Percentiles rank a stretch among this genome's conserved stretches.
Evolutionary conservation across 179 eudicot species (phyloP).

Genomic region (Spergularia azorica): DNA sequence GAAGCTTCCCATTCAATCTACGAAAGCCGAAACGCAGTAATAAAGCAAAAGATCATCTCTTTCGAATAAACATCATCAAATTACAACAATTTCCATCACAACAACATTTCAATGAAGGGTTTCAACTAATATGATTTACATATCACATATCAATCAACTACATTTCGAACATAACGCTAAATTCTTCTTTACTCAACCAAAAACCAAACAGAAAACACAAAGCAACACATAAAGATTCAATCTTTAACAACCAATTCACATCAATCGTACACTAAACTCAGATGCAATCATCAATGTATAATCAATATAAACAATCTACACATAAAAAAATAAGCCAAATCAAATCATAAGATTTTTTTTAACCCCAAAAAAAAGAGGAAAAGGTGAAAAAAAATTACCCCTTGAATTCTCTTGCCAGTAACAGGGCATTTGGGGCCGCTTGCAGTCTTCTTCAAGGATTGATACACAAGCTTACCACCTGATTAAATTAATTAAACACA

Average conservation of each 20-base stretch:
- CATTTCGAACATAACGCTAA: too few relatives aligned
- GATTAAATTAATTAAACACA: neutral
- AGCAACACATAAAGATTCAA: neutral
- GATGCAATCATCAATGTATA: neutral
- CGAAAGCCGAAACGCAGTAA: too few relatives aligned
- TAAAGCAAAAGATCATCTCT: too few relatives aligned
- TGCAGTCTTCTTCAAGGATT: slow-evolving; percentile 37
- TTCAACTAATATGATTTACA: too few relatives aligned
- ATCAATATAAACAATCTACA: neutral
- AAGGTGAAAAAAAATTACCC: slow-evolving; percentile 20
- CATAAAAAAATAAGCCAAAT: neutral
- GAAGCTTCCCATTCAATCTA: too few relatives aligned
- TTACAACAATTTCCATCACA: too few relatives aligned
- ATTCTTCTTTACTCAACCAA: too few relatives aligned
- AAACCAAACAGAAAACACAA: neutral
- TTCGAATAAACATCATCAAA: too few relatives aligned
- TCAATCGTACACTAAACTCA: neutral
- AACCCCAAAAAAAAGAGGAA: too few relatives aligned
- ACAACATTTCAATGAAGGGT: too few relatives aligned
- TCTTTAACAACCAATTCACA: too few relatives aligned
- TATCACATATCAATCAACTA: too few relatives aligned
- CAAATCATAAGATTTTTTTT: neutral
- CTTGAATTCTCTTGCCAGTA: slow-evolving; percentile 48
- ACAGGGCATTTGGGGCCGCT: slow-evolving; percentile 42
- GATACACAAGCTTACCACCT: slow-evolving; percentile 51